Evolutionary conservation across 1,284 basidiomycete species (phyloP), one percentile per base, ranked within the genome.

Genomic region (Sanghuangporus sanghuang): DNA sequence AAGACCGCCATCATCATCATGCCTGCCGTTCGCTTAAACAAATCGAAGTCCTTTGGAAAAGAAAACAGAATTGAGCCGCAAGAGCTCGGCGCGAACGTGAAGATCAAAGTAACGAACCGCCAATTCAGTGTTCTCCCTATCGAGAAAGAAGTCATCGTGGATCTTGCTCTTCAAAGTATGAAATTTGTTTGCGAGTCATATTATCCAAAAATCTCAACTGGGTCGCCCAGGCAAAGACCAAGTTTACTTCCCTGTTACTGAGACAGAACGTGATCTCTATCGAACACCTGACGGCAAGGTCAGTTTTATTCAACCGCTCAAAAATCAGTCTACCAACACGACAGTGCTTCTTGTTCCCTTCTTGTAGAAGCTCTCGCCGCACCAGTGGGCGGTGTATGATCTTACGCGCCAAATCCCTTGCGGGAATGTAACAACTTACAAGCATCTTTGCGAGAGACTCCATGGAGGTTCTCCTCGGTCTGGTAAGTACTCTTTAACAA

Each of bases 301-400:
- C 50, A n/a, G 14, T 59, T n/a, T 21, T 6, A 14, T n/a, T 14
- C 21, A 46, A 2, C 21, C 16, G 44, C 6, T n/a, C 8, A 12
- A 7, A 46, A 46, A 18, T 2, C 16, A n/a, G n/a, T n/a, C 44
- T n/a, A n/a, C 21, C 16, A 46, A 12, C 7, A 0, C 27, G 11
- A 18, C n/a, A 27, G 14, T 32, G 39, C 49, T 6, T 6, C 21
- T 21, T 3, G 5, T 32, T 32, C 27, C 27, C 27, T 32, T 32
- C 3, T 27, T 40, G 16, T 53, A 71, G 70, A 64, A 56, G 23
- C 66, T 85, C 42, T 81, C 85, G 12, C 68, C 73, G 2, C 79
- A 85, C 68, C 83, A 83, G 67, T 86, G 85, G 85, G 80, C 77
- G 6, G 83, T 86, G 1, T 87, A 87, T 60, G 85, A 87, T 69